Evolutionary conservation across 1,284 basidiomycete species (phyloP), one percentile per base, ranked within the genome.

Genomic region (Fomitiporia mediterranea): DNA sequence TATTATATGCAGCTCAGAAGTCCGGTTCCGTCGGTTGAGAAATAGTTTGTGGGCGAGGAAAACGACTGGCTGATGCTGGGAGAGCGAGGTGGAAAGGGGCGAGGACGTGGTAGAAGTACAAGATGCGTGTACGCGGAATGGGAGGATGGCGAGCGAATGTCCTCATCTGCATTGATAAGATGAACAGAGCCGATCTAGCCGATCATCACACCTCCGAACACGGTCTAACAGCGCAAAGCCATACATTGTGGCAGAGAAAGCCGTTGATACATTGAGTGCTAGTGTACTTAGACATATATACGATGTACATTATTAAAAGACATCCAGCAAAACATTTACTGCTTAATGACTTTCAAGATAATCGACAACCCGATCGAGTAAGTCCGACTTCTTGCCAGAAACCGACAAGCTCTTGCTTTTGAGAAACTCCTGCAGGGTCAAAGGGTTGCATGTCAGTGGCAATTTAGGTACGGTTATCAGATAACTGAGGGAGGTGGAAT

Each of bases 321-420:
- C n/a, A n/a, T n/a, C n/a, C n/a, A n/a, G n/a, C n/a, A n/a, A n/a
- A 51, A 51, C 32, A n/a, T 17, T 3, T 28, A 34, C 25, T 6
- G 17, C n/a, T 50, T 28, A 60, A 66, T 83, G 76, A 21, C 69
- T 68, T 50, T 79, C 75, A 55, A 89, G 67, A 79, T 82, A 89
- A 28, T 81, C 79, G 19, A 68, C 67, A 4, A 84, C 76, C 25
- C 86, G 78, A 53, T 85, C 81, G 4, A 87, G 59, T 47, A 91
- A 71, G 2, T 87, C 87, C 8, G 74, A 78, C 67, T 91, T 91
- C 70, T 78, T 87, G 2, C 89, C 89, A 34, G 80, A 78, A 11
- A 76, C 72, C 9, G 80, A 59, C 57, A 77, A 68, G 55, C 82
- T 76, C 65, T 88, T 87, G 61, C 73, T 74, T 68, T 81, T 86